Evolutionary conservation across 352 stramenopile genomes (phyloP).

Genomic region (Aphanomyces stellatus): DNA sequence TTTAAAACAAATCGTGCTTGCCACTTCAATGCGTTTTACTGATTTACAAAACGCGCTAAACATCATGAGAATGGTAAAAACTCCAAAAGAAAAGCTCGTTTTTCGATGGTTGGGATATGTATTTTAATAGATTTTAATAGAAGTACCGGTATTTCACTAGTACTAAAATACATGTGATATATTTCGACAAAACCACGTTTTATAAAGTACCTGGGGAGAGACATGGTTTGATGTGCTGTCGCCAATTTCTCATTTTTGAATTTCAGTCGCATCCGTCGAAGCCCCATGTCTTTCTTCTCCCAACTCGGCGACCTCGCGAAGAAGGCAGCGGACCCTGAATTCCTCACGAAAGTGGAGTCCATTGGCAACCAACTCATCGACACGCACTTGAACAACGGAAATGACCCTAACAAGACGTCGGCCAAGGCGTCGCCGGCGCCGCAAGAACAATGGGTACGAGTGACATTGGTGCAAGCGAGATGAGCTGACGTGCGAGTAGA

Average conservation of each 20-base stretch:
- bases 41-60: too few species aligned
- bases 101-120: too few species aligned
- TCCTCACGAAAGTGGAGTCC: constrained; percentile 4
- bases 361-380: constrained; percentile 19
- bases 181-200: background rate
- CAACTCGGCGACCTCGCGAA: background rate
- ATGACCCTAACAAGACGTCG: background rate
- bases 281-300: constrained; percentile 18
- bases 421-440: background rate
- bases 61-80: too few species aligned
- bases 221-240: background rate
- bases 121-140: background rate
- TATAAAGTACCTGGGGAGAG: background rate
- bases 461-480: too few species aligned
- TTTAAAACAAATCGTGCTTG: too few species aligned
- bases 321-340: background rate
- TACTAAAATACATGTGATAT: constrained; percentile 29
- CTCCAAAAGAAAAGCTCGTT: too few species aligned
- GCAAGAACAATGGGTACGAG: constrained; percentile 12
- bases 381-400: constrained; percentile 7
- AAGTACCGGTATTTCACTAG: background rate
- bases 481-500: background rate
- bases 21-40: too few species aligned
- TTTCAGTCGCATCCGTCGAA: background rate
- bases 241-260: background rate